Base-by-base conservation (phyloP, 2,329 filamentous ascomycete genomes). In the Colletotrichum filicis region DNA sequence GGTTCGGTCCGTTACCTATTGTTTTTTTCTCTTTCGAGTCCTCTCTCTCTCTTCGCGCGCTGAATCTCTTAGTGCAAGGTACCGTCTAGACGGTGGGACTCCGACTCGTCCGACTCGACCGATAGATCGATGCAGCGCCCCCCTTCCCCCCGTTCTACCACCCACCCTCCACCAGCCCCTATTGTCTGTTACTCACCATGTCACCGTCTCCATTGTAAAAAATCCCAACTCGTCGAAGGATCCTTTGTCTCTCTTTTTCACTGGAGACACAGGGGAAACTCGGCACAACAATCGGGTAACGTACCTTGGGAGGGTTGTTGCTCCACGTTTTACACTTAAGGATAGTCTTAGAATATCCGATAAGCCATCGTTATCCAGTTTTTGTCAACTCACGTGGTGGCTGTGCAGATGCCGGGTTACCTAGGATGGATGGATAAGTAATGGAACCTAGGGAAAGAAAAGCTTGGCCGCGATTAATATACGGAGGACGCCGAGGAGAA, bases 91-190 rank as follows among this genome's bases (percentile, higher is more conserved):
- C 42, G 42, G 19, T 22, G 42, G 19, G 19, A n/a, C 42, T 9
- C 42, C 60, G 60, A 52, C 59, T 49, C 46, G 37, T 49, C 59
- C 59, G 59, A 61, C 37, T 24, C 35, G 59, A 62, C 46, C 8
- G 42, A 46, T 62, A 7, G 26, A 62, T 28, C 59, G 35, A 22
- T 19, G 42, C 8, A 49, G 19, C 19, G 14, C 5, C 42, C 42
- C 42, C 42, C 37, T 24, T 24, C 35, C 58, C 19, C 32, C 30
- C 9, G 30, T 30, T 30, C 30, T 30, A 30, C 30, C 30, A 30
- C 30, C 30, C 30, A 30, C 30, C 24, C 12, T 61, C 16, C 19
- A 42, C n/a, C 35, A 46, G 22, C 59, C 35, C 58, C 24, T 49
- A 49, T 49, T 49, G 42, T 49, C 42, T 49, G 19, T 49, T 19